Evolutionary conservation across 257 asterid species (phyloP).

Genomic region (Striga asiatica): DNA sequence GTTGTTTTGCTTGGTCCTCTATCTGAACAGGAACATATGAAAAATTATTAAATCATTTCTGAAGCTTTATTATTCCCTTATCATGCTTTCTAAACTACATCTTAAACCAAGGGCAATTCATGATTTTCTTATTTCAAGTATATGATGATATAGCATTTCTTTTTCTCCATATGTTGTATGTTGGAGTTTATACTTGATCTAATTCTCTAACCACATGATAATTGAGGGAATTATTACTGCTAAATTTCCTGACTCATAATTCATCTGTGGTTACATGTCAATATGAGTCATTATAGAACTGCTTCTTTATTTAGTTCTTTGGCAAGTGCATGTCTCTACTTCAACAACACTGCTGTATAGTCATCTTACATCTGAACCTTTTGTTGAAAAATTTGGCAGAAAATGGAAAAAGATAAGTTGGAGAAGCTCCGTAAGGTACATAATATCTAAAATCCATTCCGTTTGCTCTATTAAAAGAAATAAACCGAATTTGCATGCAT

Average conservation of each 20-base stretch:
- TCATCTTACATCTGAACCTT: conserved; percentile 14
- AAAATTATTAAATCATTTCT: background rate
- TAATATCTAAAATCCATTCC: background rate
- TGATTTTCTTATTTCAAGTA: too few species aligned
- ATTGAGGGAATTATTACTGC: background rate
- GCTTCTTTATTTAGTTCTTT: background rate
- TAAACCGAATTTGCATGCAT: too few species aligned
- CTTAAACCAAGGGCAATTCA: background rate
- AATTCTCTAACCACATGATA: too few species aligned
- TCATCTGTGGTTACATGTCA: background rate
- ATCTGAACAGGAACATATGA: background rate
- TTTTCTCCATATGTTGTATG: too few species aligned
- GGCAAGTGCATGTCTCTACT: background rate
- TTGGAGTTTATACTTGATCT: too few species aligned
- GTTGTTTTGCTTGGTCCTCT: conserved; percentile 1
- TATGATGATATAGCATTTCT: too few species aligned
- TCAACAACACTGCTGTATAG: background rate
- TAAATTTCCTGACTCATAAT: background rate
- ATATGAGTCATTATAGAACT: background rate
- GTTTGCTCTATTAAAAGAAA: too few species aligned
- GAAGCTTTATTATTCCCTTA: background rate
- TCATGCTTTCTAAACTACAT: background rate
- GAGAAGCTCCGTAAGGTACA: conserved; percentile 81
- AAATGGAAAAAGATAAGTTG: conserved; percentile 71
- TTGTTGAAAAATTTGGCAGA: conserved; percentile 42